Evolutionary conservation across 371 early-diverging fungal genomes (phyloP).

Genomic region (Mucor circinelloides): DNA sequence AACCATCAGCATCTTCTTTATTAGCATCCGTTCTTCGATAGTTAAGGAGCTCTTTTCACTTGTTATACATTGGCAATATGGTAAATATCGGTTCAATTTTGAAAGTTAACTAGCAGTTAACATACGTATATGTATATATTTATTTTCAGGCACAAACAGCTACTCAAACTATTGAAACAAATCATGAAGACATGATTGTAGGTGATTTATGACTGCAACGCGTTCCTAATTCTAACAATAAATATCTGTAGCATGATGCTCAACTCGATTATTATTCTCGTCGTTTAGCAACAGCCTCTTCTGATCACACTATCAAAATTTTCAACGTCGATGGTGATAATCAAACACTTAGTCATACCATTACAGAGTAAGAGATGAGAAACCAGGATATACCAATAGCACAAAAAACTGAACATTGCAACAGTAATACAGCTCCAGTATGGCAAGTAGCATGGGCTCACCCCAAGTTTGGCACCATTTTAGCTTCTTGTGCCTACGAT

Average conservation of each 20-base stretch:
- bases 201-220: slow-evolving; percentile 23
- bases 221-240: not conserved
- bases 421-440: slow-evolving; percentile 96
- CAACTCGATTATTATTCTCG: slow-evolving; percentile 98
- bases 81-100: not conserved
- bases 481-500: slow-evolving; percentile 97
- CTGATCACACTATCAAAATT: slow-evolving; percentile 91
- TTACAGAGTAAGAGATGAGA: slow-evolving; percentile 16
- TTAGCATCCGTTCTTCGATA: not conserved
- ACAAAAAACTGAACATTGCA: not conserved
- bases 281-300: slow-evolving; percentile 95
- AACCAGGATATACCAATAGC: not conserved
- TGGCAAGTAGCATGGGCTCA: slow-evolving; percentile 99
- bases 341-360: slow-evolving; percentile 76
- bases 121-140: too few relatives aligned
- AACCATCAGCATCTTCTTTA: not conserved
- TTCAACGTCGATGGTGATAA: slow-evolving; percentile 88
- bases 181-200: slow-evolving; percentile 95
- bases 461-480: slow-evolving; percentile 93
- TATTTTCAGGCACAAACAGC: slow-evolving; percentile 20
- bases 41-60: not conserved
- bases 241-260: slow-evolving; percentile 86
- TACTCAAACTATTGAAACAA: slow-evolving; percentile 79
- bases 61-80: not conserved
- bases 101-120: not conserved